A percentile compares a stretch with the other conserved stretches of the same genome.
phyloP scores from a whole-genome alignment of 768 basidiomycete genomes.

The Chalciporus chontae region DNA sequence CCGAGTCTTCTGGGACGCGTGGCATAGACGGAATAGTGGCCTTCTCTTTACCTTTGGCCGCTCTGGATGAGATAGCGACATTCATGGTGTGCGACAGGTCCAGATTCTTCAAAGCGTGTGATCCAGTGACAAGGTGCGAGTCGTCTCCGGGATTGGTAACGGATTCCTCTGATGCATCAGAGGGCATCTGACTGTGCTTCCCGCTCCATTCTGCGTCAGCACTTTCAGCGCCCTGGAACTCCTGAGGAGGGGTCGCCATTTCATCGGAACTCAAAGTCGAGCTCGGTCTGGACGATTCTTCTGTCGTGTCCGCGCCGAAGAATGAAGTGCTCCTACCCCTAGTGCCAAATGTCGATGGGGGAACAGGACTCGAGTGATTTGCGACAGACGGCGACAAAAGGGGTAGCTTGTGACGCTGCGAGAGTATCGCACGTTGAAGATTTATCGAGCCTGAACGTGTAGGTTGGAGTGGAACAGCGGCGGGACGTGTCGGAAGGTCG shows the following conservation, averaged over 20 bases:
- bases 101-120: neutral
- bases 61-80: no score
- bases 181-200: constrained; percentile 2
- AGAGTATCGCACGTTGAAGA: neutral
- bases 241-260: constrained; percentile 10
- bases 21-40: neutral
- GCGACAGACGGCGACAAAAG: constrained; percentile 16
- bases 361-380: constrained; percentile 18
- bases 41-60: no score
- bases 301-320: constrained; percentile 6
- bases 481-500: constrained; percentile 19
- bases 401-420: constrained; percentile 2
- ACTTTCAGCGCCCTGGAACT: constrained; percentile 12
- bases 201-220: constrained; percentile 10
- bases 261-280: constrained; percentile 17
- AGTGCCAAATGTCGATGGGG: constrained; percentile 1
- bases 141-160: neutral
- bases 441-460: neutral
- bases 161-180: constrained; percentile 9
- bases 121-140: constrained; percentile 3
- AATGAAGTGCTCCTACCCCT: neutral
- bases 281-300: constrained; percentile 6
- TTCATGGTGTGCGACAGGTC: constrained; percentile 2
- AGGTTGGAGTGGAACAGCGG: constrained; percentile 18
- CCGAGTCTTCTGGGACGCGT: neutral